A percentile compares a stretch with the other conserved stretches of the same genome.
Conservation (phyloP, 495 filamentous ascomycete species). For the Evernia prunastri region DNA sequence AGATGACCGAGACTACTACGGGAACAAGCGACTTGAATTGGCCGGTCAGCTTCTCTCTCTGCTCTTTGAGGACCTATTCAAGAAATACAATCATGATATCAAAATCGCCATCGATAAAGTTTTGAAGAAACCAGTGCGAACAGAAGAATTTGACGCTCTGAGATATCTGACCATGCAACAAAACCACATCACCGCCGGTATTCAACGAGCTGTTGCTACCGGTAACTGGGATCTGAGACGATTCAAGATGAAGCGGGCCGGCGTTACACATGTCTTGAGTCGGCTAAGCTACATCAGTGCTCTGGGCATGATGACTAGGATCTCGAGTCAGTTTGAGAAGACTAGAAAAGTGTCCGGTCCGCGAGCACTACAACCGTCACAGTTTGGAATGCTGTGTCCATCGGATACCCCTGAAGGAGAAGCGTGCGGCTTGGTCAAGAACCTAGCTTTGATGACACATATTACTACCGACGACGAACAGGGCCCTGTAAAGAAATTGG, state of each 20-base stretch:
- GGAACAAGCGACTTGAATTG: slow-evolving; percentile 92
- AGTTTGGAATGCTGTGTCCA: slow-evolving; percentile 95
- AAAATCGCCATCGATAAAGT: slow-evolving; percentile 91
- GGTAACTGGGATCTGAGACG: slow-evolving; percentile 97
- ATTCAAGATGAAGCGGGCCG: slow-evolving; percentile 96
- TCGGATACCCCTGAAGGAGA: slow-evolving; percentile 98
- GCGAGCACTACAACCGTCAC: slow-evolving; percentile 89
- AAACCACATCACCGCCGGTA: slow-evolving; percentile 76
- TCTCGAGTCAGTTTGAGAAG: slow-evolving; percentile 97
- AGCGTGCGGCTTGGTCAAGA: slow-evolving; percentile 96
- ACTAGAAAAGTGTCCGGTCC: slow-evolving; percentile 93
- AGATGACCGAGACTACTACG: slow-evolving; percentile 95
- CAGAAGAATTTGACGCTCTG: slow-evolving; percentile 77
- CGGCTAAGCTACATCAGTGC: slow-evolving; percentile 93
- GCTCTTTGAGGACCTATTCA: slow-evolving; percentile 96
- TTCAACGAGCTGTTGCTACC: slow-evolving; percentile 90
- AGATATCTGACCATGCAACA: slow-evolving; percentile 69
- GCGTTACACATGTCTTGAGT: slow-evolving; percentile 94
- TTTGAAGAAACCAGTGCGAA: slow-evolving; percentile 79
- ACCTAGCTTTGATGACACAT: slow-evolving; percentile 97
- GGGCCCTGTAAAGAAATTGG: slow-evolving; percentile 71
- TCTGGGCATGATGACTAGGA: slow-evolving; percentile 99
- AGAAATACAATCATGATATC: slow-evolving; percentile 79
- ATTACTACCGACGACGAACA: slow-evolving; percentile 95
- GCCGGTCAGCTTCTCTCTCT: slow-evolving; percentile 91